phyloP scores from a whole-genome alignment of 106 monocot genomes.

The Dendrobium nobile region DNA sequence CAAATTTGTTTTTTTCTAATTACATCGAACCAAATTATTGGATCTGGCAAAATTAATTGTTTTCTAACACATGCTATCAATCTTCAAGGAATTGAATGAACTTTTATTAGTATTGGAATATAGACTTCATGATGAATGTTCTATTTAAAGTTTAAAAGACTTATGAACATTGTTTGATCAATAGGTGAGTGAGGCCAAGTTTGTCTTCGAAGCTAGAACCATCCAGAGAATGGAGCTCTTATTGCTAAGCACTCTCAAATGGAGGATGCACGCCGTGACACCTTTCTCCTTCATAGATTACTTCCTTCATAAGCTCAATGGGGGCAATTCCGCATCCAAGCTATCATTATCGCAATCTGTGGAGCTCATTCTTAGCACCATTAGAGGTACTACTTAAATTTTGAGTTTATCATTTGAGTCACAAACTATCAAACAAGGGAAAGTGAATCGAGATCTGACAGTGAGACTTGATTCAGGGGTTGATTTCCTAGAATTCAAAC shows the following conservation, averaged over 20 bases:
- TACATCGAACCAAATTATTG: background rate
- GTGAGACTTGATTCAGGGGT: slow-evolving; percentile 12
- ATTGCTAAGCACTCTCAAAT: slow-evolving; percentile 81
- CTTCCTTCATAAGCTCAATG: slow-evolving; percentile 66
- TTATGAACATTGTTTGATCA: background rate
- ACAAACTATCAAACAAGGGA: background rate
- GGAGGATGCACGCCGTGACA: slow-evolving; percentile 92
- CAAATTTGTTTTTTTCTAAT: background rate
- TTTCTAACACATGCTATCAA: background rate
- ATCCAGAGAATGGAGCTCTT: slow-evolving; percentile 98
- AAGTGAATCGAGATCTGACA: background rate
- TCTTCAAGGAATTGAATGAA: background rate
- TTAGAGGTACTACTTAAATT: slow-evolving; percentile 35
- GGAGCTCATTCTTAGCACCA: slow-evolving; percentile 59
- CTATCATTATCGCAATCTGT: slow-evolving; percentile 25
- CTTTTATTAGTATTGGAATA: background rate
- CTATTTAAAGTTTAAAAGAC: background rate
- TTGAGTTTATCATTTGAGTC: background rate
- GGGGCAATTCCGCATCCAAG: slow-evolving; percentile 26
- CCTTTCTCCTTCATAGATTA: slow-evolving; percentile 89
- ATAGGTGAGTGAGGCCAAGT: slow-evolving; percentile 65
- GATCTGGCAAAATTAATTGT: background rate
- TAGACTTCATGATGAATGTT: background rate
- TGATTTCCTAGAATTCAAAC: slow-evolving; percentile 64
- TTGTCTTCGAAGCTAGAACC: slow-evolving; percentile 74